Percentiles rank a stretch among this genome's conserved stretches.
Evolutionary conservation across 192 early-diverging fungal genomes (phyloP).

Genomic region (Coemansia sp.): DNA sequence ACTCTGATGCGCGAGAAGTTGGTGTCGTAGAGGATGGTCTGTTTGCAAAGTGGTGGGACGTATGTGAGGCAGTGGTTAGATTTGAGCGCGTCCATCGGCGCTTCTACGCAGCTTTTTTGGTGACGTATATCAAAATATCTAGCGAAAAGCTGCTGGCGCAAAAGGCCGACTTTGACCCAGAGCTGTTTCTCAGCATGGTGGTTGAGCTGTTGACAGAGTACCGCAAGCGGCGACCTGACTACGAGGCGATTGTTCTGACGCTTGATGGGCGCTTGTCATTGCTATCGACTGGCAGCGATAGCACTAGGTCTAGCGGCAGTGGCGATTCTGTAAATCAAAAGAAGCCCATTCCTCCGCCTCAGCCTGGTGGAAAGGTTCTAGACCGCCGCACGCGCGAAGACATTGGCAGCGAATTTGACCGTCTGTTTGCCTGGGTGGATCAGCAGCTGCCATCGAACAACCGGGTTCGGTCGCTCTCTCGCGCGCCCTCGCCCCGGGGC

Average conservation of each 20-base stretch:
- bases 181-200: conserved; percentile 50
- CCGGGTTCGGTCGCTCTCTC: conserved; percentile 32
- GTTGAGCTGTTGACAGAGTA: conserved; percentile 56
- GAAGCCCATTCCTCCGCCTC: conserved; percentile 10
- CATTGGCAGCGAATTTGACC: conserved; percentile 59
- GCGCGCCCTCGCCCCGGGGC: conserved; percentile 44
- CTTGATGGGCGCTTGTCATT: conserved; percentile 31
- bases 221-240: conserved; percentile 56
- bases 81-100: conserved; percentile 43
- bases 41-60: conserved; percentile 54
- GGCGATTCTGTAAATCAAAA: conserved; percentile 2
- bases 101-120: conserved; percentile 32
- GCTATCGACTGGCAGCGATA: background rate
- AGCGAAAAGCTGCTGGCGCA: conserved; percentile 51
- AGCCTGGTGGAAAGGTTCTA: conserved; percentile 13
- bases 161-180: conserved; percentile 53
- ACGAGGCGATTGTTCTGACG: conserved; percentile 49
- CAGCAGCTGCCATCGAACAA: conserved; percentile 49
- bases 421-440: conserved; percentile 56
- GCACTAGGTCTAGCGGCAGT: conserved; percentile 5
- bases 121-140: conserved; percentile 46
- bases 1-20: conserved; percentile 40
- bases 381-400: conserved; percentile 55
- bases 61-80: conserved; percentile 42
- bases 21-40: conserved; percentile 47